Evolutionary conservation across 495 filamentous ascomycete genomes (phyloP), one percentile per base, ranked within the genome.

Genomic region (Aspergillus incahuasiensis): DNA sequence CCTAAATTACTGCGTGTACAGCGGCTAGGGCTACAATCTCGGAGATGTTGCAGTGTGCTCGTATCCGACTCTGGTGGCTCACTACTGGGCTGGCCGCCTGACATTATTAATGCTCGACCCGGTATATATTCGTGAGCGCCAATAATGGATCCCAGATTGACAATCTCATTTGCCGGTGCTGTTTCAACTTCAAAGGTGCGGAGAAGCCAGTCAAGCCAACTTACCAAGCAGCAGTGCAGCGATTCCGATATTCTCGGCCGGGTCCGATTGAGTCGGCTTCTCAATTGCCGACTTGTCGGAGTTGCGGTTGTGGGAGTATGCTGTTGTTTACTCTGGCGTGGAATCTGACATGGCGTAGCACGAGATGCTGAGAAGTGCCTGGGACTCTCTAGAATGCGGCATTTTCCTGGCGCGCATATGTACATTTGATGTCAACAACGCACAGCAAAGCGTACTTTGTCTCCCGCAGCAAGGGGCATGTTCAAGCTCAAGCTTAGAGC

Each of bases 61-160:
- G 48, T 6, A 5, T 50, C 48, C 47, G 32, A 38, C 20, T 15
- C 6, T 35, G 28, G n/a, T n/a, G n/a, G n/a, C n/a, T n/a, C n/a
- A n/a, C n/a, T n/a, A n/a, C n/a, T 12, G 6, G 32, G 32, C 32
- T 35, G 32, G 32, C 32, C 32, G 32, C 32, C 25, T 20, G 19
- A 12, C 8, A 55, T 55, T 55, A 55, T 42, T 55, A 55, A 55
- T 55, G 30, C 35, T 49, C 32, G 38, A 55, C 45, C 46, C 53
- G 53, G 40, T 13, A 35, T 51, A 34, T 48, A 32, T 22, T 39
- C 16, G 45, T 47, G 35, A 48, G 44, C 53, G 48, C 48, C 48
- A 50, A 50, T 50, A 40, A 55, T 49, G 32, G 53, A 32, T 41
- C 34, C 34, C 16, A 48, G 11, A 20, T 30, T 49, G 34, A 43